Base-by-base conservation (phyloP, 106 monocot species). In the Vanilla planifolia region DNA sequence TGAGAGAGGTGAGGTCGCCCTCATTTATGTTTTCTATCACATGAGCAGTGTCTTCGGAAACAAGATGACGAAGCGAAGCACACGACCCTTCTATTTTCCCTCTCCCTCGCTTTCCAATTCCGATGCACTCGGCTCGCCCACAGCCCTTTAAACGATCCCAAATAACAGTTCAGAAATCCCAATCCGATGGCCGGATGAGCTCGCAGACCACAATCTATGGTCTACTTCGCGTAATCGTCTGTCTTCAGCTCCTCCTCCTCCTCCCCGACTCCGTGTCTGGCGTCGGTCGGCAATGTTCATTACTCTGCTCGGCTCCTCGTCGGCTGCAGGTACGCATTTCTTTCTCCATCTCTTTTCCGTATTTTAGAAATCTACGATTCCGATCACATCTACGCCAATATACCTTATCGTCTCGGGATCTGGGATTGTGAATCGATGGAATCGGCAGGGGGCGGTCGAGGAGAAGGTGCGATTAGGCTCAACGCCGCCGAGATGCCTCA, bases 401-500 rank as follows among this genome's bases (percentile, higher is more conserved):
- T n/a, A n/a, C n/a, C n/a, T n/a, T n/a, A 37, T 37, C 37, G 5
- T 37, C 10, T 37, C 5, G 0, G 33, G 55, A 4, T n/a, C 33
- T 33, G 19, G 33, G 20, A 34, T 56, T 4, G 1, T 4, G 17
- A 34, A 56, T 34, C 35, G 8, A 8, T 17, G 35, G 35, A 21
- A 21, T 35, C 20, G 19, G 15, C 8, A 33, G 56, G 56, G 19
- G 57, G 57, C 7, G 33, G 63, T 71, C 80, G 89, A 79, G 48
- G 90, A 86, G 3, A 87, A 87, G 60, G 63, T 77, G 20, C 28
- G 91, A 53, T 36, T 96, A 64, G 96, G 96, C 0, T 91, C 96
- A 34, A 88, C 71, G n/a, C 96, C 91, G 21, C 91, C 96, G 6
- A 96, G 81, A 72, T 96, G 96, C 74, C 87, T 75, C 69, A 87